These are phyloP conservation scores for Ustulina deusta DNA, from an alignment of 2,329 filamentous ascomycete species.

Conservation along the genomic window DNA sequence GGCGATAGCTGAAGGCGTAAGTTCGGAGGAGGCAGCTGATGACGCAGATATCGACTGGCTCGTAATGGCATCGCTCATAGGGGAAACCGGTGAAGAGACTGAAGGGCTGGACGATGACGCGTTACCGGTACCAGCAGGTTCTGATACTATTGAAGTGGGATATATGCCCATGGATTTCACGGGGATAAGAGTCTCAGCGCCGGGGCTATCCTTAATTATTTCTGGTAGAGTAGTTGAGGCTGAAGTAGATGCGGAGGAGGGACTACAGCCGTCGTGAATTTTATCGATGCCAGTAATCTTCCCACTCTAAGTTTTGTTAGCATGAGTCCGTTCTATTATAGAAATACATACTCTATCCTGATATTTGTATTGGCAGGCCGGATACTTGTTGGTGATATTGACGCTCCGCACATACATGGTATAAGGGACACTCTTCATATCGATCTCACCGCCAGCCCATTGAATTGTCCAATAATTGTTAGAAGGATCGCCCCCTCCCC, in stretches of 20 bases:
- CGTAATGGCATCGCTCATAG: background rate
- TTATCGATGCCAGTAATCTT: slow-evolving; percentile 45
- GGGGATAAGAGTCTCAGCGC: slow-evolving; percentile 30
- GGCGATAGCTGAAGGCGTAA: slow-evolving; percentile 4
- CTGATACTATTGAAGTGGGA: slow-evolving; percentile 5
- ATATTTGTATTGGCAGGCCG: slow-evolving; percentile 50
- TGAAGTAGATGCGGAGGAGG: too few species aligned
- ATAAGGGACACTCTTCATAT: slow-evolving; percentile 47
- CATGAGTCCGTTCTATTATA: background rate
- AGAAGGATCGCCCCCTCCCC: slow-evolving; percentile 49
- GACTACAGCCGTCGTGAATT: slow-evolving; percentile 43
- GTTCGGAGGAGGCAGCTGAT: slow-evolving; percentile 1
- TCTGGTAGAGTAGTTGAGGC: slow-evolving; percentile 22
- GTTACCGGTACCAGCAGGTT: background rate
- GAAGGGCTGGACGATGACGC: background rate
- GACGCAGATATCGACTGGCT: slow-evolving; percentile 14
- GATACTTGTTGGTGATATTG: slow-evolving; percentile 52
- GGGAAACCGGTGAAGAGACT: slow-evolving; percentile 1
- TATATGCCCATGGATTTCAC: slow-evolving; percentile 11
- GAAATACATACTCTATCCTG: slow-evolving; percentile 46
- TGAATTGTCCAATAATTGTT: slow-evolving; percentile 49
- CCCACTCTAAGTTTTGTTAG: slow-evolving; percentile 45
- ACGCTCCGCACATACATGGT: slow-evolving; percentile 51
- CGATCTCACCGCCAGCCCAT: slow-evolving; percentile 51
- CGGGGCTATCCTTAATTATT: slow-evolving; percentile 37